phyloP scores from a whole-genome alignment of 208 protist species.

The Zelonia costaricensis region DNA sequence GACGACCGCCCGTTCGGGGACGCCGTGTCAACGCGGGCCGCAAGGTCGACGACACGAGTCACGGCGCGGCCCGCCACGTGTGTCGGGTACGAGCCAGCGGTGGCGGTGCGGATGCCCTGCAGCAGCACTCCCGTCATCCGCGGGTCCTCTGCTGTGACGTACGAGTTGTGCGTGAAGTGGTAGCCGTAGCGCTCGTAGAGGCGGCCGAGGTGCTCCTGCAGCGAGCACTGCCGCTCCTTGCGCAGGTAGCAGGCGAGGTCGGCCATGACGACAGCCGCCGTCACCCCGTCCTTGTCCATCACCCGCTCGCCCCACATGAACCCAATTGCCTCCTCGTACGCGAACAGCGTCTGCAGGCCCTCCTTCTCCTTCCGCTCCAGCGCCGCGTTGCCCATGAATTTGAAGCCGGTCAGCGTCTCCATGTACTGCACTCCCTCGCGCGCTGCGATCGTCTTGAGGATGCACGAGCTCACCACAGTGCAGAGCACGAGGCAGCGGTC shows the following conservation, averaged over 20 bases:
- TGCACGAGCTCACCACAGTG: constrained; percentile 83
- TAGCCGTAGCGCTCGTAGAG: constrained; percentile 91
- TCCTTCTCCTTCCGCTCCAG: constrained; percentile 38
- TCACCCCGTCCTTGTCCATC: constrained; percentile 98
- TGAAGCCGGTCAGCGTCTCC: constrained; percentile 99
- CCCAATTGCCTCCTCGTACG: constrained; percentile 98
- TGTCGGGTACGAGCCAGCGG: constrained; percentile 45
- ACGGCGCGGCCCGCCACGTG: constrained; percentile 61
- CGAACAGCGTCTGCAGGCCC: constrained; percentile 67
- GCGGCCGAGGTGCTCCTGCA: constrained; percentile 46
- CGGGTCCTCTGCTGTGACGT: constrained; percentile 92
- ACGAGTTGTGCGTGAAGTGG: constrained; percentile 92
- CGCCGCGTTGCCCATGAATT: constrained; percentile 96
- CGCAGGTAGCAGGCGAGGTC: constrained; percentile 89
- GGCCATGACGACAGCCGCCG: constrained; percentile 87
- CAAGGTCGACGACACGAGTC: constrained; percentile 89
- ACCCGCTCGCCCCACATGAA: constrained; percentile 93
- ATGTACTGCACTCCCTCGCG: constrained; percentile 91
- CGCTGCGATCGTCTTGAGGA: constrained; percentile 92
- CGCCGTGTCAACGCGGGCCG: constrained; percentile 80
- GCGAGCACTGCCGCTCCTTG: constrained; percentile 36
- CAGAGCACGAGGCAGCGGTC: constrained; percentile 58
- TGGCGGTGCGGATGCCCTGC: constrained; percentile 53
- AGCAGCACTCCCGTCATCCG: constrained; percentile 85
- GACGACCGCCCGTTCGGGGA: constrained; percentile 41